phyloP scores from a whole-genome alignment of 2,329 filamentous ascomycete genomes.

The Aspergillus pseudonomiae region DNA sequence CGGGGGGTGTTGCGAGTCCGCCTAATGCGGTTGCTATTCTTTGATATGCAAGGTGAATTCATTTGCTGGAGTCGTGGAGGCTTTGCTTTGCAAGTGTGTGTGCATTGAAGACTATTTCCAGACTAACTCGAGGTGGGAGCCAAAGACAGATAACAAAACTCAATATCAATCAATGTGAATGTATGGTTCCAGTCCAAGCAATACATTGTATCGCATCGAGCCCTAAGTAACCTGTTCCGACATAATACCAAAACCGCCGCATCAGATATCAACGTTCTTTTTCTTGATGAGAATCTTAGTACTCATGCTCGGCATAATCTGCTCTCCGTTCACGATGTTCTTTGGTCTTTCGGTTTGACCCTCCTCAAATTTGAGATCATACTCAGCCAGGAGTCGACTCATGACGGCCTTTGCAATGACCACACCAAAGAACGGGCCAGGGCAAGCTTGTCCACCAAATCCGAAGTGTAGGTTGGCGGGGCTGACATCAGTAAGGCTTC shows the following conservation, averaged over 20 bases:
- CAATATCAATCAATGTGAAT: not conserved
- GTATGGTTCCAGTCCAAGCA: not conserved
- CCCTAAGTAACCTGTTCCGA: not conserved
- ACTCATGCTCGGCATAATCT: slow-evolving; percentile 30
- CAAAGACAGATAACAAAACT: not conserved
- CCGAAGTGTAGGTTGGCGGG: slow-evolving; percentile 32
- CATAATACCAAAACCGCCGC: not conserved
- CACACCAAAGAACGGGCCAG: slow-evolving; percentile 29
- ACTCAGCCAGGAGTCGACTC: slow-evolving; percentile 32
- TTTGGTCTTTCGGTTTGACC: slow-evolving; percentile 19
- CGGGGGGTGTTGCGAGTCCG: slow-evolving; percentile 50
- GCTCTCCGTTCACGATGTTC: slow-evolving; percentile 32
- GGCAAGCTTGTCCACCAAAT: slow-evolving; percentile 29
- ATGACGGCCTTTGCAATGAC: slow-evolving; percentile 30
- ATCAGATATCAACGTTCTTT: slow-evolving; percentile 11
- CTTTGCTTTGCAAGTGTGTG: not conserved
- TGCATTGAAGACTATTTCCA: not conserved
- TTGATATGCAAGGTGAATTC: slow-evolving; percentile 19
- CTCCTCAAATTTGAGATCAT: slow-evolving; percentile 33
- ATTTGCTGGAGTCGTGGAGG: not conserved
- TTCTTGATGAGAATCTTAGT: slow-evolving; percentile 28
- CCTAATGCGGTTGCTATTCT: slow-evolving; percentile 51
- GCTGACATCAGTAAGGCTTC: slow-evolving; percentile 24
- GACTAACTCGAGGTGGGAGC: not conserved
- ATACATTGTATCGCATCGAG: not conserved